These are phyloP conservation scores for Gynostemma pentaphyllum DNA, from an alignment of 306 rosid genomes.

Conservation along the genomic window DNA sequence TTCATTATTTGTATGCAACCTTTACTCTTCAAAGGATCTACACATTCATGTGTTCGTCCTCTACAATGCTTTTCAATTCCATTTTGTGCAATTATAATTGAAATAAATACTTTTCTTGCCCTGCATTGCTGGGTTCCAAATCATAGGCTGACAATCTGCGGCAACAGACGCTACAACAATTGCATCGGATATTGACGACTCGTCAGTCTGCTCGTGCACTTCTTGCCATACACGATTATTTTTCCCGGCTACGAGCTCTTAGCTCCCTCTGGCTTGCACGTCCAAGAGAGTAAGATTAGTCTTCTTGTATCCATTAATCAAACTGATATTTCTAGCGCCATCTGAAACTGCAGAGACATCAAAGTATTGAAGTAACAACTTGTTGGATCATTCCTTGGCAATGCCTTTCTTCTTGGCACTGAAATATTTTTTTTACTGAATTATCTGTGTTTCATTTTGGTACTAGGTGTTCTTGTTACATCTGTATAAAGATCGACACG, in stretches of 20 bases:
- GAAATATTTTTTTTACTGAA: neutral
- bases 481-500: conserved; percentile 5
- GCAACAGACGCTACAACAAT: conserved; percentile 92
- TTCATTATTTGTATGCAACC: neutral
- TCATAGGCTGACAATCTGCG: conserved; percentile 89
- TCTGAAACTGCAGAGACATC: conserved; percentile 7
- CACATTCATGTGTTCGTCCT: too few relatives aligned
- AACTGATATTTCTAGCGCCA: neutral
- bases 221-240: conserved; percentile 80
- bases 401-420: conserved; percentile 8
- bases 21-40: too few relatives aligned
- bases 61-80: neutral
- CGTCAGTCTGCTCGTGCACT: conserved; percentile 97
- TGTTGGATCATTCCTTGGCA: conserved; percentile 8
- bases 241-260: conserved; percentile 82
- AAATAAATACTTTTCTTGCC: neutral
- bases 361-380: conserved; percentile 10
- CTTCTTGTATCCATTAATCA: neutral
- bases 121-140: neutral
- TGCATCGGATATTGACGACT: conserved; percentile 89
- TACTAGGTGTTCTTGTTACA: neutral
- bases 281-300: conserved; percentile 35
- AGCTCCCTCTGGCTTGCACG: conserved; percentile 99
- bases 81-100: neutral
- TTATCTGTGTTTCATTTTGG: conserved; percentile 1